Evolutionary conservation across 768 basidiomycete genomes (phyloP).

Genomic region (Paxillus rubicundulus): DNA sequence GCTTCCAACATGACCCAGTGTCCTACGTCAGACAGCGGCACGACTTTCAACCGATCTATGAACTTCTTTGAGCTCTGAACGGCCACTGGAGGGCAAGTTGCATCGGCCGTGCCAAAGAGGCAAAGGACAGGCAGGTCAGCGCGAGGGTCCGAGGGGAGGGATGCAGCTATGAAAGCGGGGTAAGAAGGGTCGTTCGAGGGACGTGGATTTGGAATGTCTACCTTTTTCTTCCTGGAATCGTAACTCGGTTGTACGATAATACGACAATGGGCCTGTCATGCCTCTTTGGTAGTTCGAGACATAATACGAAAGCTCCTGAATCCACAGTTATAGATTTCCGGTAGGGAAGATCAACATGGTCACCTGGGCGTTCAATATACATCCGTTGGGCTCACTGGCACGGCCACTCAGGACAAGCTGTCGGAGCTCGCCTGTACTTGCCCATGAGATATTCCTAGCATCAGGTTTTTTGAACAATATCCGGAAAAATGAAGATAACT

Average conservation of each 20-base stretch:
- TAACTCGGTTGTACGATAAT: slow-evolving; percentile 61
- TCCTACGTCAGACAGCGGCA: slow-evolving; percentile 53
- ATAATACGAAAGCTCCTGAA: slow-evolving; percentile 58
- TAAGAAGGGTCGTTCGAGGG: not conserved
- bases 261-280: slow-evolving; percentile 74
- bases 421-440: slow-evolving; percentile 8
- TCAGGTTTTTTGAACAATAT: slow-evolving; percentile 5
- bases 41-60: slow-evolving; percentile 47
- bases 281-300: slow-evolving; percentile 41
- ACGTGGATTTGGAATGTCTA: slow-evolving; percentile 1
- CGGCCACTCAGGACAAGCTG: slow-evolving; percentile 2
- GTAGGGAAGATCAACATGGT: not conserved
- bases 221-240: slow-evolving; percentile 67
- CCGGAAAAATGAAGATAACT: slow-evolving; percentile 19
- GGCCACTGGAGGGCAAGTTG: slow-evolving; percentile 40
- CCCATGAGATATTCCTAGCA: not conserved
- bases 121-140: slow-evolving; percentile 57
- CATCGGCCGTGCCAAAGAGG: slow-evolving; percentile 58
- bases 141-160: slow-evolving; percentile 42
- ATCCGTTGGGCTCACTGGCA: slow-evolving; percentile 5
- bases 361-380: slow-evolving; percentile 22
- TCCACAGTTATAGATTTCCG: slow-evolving; percentile 4
- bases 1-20: slow-evolving; percentile 74
- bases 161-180: slow-evolving; percentile 34
- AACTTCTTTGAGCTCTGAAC: slow-evolving; percentile 48